Evolutionary conservation across 208 protist species (phyloP), one percentile per base, ranked within the genome.

Genomic region (Leishmania aethiopica): DNA sequence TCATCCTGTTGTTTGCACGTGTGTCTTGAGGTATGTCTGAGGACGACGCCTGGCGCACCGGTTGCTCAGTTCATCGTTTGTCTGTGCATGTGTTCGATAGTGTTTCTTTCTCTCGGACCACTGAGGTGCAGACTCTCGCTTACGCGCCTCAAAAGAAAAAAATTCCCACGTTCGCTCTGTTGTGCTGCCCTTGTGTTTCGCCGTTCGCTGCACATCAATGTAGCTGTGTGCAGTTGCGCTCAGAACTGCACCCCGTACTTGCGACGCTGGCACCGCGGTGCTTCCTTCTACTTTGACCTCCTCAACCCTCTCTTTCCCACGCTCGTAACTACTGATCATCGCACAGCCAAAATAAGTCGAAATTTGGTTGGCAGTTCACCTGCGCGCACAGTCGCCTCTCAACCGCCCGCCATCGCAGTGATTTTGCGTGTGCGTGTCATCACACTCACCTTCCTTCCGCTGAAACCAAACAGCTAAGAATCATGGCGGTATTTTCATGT

Each of bases 401-500:
- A 70, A 73, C 22, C 8, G 67, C 42, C 67, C 42, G 22, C 67
- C 67, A 73, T 53, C 42, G 67, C 15, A 49, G 69, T 7, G 42
- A 51, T n/a, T 73, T 67, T 25, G 28, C 40, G 17, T 75, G 8
- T 22, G 71, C 32, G 47, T 77, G 40, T 13, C 37, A 6, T 28
- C 53, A 69, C 45, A n/a, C 51, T 47, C 42, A 42, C 25, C 15
- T n/a, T 25, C 45, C 66, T 75, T 40, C 42, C 77, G 15, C 66
- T 75, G 13, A 35, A 66, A 35, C n/a, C 77, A 19, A 57, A 60
- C 42, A 76, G 72, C 53, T 45, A 47, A 35, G n/a, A 78, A 40
- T 19, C n/a, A 95, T 96, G 92, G 92, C 90, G 32, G 77, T 96
- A 17, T 96, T 96, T 85, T 96, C 92, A 4, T 96, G 92, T 53